These are phyloP conservation scores for Albophoma yamanashiensis DNA, from an alignment of 2,329 filamentous ascomycete genomes.

Conservation along the genomic window DNA sequence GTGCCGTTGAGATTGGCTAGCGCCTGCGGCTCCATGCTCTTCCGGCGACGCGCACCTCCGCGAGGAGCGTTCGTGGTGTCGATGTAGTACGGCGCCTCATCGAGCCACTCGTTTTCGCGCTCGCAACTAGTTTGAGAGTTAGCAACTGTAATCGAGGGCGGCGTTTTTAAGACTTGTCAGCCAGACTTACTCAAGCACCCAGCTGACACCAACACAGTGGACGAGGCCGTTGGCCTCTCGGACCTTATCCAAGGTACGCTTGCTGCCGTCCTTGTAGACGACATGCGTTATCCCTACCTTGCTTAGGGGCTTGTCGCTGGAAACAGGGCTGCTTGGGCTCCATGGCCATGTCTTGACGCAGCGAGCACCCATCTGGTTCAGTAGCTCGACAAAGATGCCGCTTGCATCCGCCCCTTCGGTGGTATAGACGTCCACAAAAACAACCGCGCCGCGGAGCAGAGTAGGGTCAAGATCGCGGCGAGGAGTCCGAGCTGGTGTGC, in stretches of 20 bases:
- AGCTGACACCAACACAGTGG: slow-evolving; percentile 77
- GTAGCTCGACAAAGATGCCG: slow-evolving; percentile 68
- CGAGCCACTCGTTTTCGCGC: slow-evolving; percentile 64
- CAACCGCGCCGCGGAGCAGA: slow-evolving; percentile 59
- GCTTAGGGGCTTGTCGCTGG: slow-evolving; percentile 23
- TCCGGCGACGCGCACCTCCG: slow-evolving; percentile 60
- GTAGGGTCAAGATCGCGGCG: slow-evolving; percentile 39
- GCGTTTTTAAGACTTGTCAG: not conserved
- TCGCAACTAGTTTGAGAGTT: slow-evolving; percentile 47
- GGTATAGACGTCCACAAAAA: slow-evolving; percentile 77
- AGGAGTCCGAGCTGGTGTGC: slow-evolving; percentile 46
- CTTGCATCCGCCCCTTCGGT: slow-evolving; percentile 73
- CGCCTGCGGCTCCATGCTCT: slow-evolving; percentile 70
- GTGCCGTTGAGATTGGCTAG: slow-evolving; percentile 59
- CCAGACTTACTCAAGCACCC: slow-evolving; percentile 71
- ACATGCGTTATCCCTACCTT: slow-evolving; percentile 78
- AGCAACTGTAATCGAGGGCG: not conserved
- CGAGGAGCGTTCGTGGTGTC: slow-evolving; percentile 58
- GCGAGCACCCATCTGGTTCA: slow-evolving; percentile 71
- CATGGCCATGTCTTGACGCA: slow-evolving; percentile 69
- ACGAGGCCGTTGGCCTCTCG: slow-evolving; percentile 62
- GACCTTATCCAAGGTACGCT: slow-evolving; percentile 72
- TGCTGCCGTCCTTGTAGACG: slow-evolving; percentile 78
- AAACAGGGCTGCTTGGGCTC: slow-evolving; percentile 39
- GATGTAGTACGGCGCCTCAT: slow-evolving; percentile 59